Conservation (phyloP, 78 protist genomes). For the Dictyostelium purpureum region DNA sequence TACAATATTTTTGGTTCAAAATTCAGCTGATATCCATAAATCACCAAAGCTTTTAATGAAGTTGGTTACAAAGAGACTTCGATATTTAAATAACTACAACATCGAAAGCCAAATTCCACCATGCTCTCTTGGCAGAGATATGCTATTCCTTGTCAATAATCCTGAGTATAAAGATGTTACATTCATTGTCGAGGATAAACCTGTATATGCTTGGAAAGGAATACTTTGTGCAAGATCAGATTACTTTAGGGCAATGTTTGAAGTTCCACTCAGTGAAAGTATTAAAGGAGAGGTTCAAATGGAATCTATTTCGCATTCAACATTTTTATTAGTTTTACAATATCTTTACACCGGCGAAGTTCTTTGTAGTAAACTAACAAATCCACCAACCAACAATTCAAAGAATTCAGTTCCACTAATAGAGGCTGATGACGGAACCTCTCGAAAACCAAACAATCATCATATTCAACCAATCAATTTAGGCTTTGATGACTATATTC, state of each 20-base stretch:
- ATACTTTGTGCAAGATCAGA: conserved; percentile 69
- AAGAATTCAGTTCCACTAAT: no score
- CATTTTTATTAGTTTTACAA: conserved; percentile 40
- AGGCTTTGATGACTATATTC: conserved; percentile 32
- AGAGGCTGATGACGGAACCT: no score
- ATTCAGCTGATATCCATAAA: conserved; percentile 21
- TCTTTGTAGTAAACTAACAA: no score
- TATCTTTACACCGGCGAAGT: conserved; percentile 52
- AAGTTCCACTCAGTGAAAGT: conserved; percentile 51
- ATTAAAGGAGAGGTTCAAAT: conserved; percentile 14
- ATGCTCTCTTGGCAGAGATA: conserved; percentile 43
- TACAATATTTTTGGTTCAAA: conserved; percentile 27
- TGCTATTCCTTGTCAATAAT: conserved; percentile 40
- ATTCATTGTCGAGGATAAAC: conserved; percentile 56
- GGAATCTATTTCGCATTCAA: conserved; percentile 47
- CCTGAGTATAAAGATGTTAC: conserved; percentile 29
- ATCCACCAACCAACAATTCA: no score
- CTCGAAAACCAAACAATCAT: no score
- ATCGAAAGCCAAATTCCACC: neutral
- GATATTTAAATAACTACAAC: neutral
- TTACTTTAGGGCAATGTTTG: conserved; percentile 77
- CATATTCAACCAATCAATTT: neutral
- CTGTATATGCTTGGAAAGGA: conserved; percentile 61
- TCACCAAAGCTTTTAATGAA: conserved; percentile 17
- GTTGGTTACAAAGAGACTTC: conserved; percentile 24